phyloP scores from a whole-genome alignment of 306 rosid species.

The Aeschynomene evenia region DNA sequence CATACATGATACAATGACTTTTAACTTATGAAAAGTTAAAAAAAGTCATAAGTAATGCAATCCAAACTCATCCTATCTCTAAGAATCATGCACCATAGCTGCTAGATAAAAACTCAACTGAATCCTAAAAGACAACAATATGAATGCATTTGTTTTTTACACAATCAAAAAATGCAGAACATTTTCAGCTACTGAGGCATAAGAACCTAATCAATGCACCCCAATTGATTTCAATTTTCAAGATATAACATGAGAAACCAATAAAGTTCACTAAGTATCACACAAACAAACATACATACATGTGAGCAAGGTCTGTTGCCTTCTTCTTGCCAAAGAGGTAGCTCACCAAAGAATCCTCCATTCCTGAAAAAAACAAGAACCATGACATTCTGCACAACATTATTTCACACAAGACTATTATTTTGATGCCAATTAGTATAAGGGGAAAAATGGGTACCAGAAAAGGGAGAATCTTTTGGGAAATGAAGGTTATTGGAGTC shows the following conservation, averaged over 20 bases:
- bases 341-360: constrained; percentile 66
- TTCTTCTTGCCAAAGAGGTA: constrained; percentile 69
- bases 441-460: constrained; percentile 36
- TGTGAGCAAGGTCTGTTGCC: constrained; percentile 90
- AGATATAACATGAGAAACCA: background rate
- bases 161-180: background rate
- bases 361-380: constrained; percentile 37
- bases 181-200: background rate
- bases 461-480: constrained; percentile 43
- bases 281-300: constrained; percentile 45
- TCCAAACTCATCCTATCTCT: no score
- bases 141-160: background rate
- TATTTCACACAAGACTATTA: background rate
- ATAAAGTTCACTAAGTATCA: background rate
- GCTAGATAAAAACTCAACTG: background rate
- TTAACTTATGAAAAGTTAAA: no score
- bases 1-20: no score
- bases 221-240: background rate
- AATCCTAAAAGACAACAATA: background rate
- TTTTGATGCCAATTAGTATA: background rate
- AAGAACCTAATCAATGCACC: background rate
- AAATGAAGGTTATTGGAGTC: background rate
- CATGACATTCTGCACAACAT: constrained; percentile 12
- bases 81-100: no score
- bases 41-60: no score